These are phyloP conservation scores for Chaetomiaceae sp. DNA, from an alignment of 2,329 filamentous ascomycete species.

Conservation along the genomic window DNA sequence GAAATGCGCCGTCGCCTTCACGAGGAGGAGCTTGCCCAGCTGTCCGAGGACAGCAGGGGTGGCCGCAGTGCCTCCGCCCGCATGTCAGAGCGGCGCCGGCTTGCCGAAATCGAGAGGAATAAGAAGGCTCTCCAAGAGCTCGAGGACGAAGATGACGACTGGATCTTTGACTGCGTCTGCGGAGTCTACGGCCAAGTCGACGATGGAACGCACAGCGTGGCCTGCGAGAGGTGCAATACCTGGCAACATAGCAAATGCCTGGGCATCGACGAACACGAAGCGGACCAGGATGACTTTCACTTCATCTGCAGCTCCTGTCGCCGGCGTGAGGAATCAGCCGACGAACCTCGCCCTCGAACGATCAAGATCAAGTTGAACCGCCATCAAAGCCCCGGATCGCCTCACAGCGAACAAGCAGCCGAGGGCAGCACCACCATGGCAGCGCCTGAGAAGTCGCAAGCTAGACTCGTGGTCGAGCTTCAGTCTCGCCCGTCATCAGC, in stretches of 20 bases:
- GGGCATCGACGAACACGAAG: constrained; percentile 70
- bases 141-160: constrained; percentile 67
- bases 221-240: constrained; percentile 88
- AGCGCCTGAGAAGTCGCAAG: not conserved
- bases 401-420: constrained; percentile 16
- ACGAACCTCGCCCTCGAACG: constrained; percentile 50
- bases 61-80: constrained; percentile 51
- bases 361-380: constrained; percentile 51
- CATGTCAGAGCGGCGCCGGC: constrained; percentile 73
- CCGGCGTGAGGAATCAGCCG: constrained; percentile 59
- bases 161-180: constrained; percentile 94
- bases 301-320: constrained; percentile 80
- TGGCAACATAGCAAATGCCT: constrained; percentile 98
- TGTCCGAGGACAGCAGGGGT: constrained; percentile 73
- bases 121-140: constrained; percentile 72
- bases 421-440: constrained; percentile 1
- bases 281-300: constrained; percentile 79
- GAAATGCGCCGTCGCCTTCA: constrained; percentile 78
- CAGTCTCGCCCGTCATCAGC: constrained; percentile 22
- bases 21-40: constrained; percentile 74
- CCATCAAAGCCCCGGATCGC: constrained; percentile 26
- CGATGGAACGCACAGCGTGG: constrained; percentile 88
- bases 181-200: constrained; percentile 89
- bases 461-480: constrained; percentile 26
- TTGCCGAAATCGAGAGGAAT: constrained; percentile 75